Evolutionary conservation across 2,329 filamentous ascomycete genomes (phyloP), one percentile per base, ranked within the genome.

Genomic region (Fusarium buharicum): DNA sequence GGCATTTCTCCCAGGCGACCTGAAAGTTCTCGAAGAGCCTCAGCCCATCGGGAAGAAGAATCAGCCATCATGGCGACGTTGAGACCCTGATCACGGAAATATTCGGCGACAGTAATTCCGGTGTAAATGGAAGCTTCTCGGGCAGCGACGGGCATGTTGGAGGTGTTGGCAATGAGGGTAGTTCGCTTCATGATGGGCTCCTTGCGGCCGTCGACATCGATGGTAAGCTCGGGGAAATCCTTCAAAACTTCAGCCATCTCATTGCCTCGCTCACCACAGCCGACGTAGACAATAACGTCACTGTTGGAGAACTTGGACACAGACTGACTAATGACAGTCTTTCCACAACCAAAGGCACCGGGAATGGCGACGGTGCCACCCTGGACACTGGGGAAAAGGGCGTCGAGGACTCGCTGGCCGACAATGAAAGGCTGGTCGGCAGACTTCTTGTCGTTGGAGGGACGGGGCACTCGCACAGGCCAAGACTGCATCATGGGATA

Each of bases 101-200:
- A 99, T 76, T 99, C 95, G 37, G 92, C 91, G 1, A 97, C 90
- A 0, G 92, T 96, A 66, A 97, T 97, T 45, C 86, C 95, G 4
- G 95, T 99, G 81, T 99, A 99, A 76, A 99, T 99, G 66, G 95
- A 99, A 55, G 95, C 95, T 79, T 99, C 95, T 81, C 95, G 92
- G 60, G 95, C 95, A 65, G 95, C 95, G 73, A 99, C 95, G 62
- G 95, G 95, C 95, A 99, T 99, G 84, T 99, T 99, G 72, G 95
- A 99, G 38, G 95, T 99, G 81, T 99, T 99, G 77, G 95, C 95
- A 75, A 99, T 98, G 60, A 99, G 85, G 18, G 93, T 96, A 14
- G 95, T 99, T 77, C 95, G 94, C 87, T 99, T 99, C 95, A 99
- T 99, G 83, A 99, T 99, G 69, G 94, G 93, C 77, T 99, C 95